Conservation (phyloP, 257 asterid genomes). For the Craterostigma plantagineum region DNA sequence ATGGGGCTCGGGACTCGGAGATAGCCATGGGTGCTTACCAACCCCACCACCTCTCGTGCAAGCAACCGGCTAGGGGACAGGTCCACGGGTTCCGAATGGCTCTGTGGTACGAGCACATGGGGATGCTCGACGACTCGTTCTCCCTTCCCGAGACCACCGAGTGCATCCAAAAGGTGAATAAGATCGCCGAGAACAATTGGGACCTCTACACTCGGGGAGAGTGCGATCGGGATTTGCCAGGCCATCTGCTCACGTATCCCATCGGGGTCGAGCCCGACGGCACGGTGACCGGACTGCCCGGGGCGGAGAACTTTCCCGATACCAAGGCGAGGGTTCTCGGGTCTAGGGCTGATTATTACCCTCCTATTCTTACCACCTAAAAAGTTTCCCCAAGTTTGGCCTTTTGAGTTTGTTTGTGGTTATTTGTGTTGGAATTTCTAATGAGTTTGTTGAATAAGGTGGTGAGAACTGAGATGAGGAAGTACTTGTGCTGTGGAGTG, state of each 20-base stretch:
- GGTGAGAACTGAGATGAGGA: too few relatives aligned
- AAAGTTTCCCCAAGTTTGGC: background rate
- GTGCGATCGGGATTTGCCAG: slow-evolving; percentile 31
- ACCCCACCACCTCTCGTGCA: slow-evolving; percentile 33
- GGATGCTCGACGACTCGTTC: slow-evolving; percentile 27
- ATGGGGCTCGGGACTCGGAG: slow-evolving; percentile 56
- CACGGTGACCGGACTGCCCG: slow-evolving; percentile 29
- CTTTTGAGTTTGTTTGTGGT: too few relatives aligned
- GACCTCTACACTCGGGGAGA: slow-evolving; percentile 17
- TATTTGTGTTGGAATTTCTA: too few relatives aligned
- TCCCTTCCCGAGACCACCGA: slow-evolving; percentile 29
- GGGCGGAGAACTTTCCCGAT: slow-evolving; percentile 32
- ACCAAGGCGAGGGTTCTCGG: slow-evolving; percentile 50
- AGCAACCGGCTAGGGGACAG: slow-evolving; percentile 44
- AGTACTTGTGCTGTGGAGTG: too few relatives aligned
- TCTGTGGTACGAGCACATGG: slow-evolving; percentile 54
- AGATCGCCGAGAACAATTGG: slow-evolving; percentile 30
- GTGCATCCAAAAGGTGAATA: slow-evolving; percentile 36
- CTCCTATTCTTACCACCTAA: slow-evolving; percentile 47
- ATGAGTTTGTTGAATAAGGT: too few relatives aligned
- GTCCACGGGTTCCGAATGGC: slow-evolving; percentile 64
- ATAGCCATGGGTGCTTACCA: slow-evolving; percentile 76
- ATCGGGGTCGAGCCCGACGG: slow-evolving; percentile 31
- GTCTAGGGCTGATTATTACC: slow-evolving; percentile 12
- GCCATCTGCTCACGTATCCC: slow-evolving; percentile 45